phyloP scores from a whole-genome alignment of 2,329 filamentous ascomycete species.

The Xylaria sp. region DNA sequence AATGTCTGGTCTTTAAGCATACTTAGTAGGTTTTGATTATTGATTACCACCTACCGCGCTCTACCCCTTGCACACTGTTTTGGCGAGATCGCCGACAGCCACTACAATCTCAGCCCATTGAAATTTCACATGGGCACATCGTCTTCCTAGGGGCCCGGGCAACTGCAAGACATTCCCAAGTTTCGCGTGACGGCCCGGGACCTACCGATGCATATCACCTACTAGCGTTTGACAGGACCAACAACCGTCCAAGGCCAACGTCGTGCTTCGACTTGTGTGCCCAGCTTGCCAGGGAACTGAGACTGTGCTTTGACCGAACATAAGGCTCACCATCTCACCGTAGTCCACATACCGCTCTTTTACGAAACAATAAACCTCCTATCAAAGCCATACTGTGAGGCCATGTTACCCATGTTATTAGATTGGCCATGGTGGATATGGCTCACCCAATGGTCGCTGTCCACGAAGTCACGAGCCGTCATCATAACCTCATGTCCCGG shows the following conservation, averaged over 20 bases:
- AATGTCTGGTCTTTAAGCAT: background rate
- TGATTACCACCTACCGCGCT: conserved; percentile 15
- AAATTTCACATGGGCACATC: conserved; percentile 8
- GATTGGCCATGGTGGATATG: conserved; percentile 13
- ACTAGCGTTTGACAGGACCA: conserved; percentile 14
- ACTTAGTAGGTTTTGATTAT: background rate
- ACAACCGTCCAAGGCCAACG: background rate
- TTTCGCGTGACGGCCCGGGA: conserved; percentile 19
- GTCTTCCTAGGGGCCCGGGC: background rate
- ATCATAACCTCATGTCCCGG: conserved; percentile 18
- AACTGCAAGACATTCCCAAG: conserved; percentile 11
- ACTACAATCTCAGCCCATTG: conserved; percentile 17
- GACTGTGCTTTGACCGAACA: conserved; percentile 12
- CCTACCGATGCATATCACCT: conserved; percentile 15
- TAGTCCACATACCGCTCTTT: conserved; percentile 20
- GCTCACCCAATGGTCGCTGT: conserved; percentile 24
- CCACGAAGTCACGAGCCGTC: conserved; percentile 32
- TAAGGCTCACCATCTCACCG: conserved; percentile 19
- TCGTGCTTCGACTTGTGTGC: background rate
- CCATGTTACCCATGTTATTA: conserved; percentile 2
- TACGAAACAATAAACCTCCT: background rate
- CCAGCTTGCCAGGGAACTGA: background rate
- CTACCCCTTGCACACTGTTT: conserved; percentile 10
- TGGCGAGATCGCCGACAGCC: conserved; percentile 15
- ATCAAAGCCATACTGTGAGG: conserved; percentile 14